phyloP scores from a whole-genome alignment of 331 rosid species.

The Ulmus americana region DNA sequence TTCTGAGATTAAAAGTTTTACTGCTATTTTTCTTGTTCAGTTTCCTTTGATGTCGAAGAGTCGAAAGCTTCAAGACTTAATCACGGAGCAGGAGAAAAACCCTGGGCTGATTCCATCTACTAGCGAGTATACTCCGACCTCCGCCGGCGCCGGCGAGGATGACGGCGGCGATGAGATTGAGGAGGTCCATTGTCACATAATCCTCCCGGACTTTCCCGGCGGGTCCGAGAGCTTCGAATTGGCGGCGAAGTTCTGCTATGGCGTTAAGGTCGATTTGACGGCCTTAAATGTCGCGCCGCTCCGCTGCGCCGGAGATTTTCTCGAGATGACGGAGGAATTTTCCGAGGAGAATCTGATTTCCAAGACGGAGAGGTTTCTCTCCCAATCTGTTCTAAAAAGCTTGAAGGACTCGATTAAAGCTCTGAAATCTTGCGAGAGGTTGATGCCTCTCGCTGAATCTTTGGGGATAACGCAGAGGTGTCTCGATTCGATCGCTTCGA shows the following conservation, averaged over 20 bases:
- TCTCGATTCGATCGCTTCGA: slow-evolving; percentile 50
- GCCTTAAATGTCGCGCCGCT: slow-evolving; percentile 71
- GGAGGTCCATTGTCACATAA: slow-evolving; percentile 58
- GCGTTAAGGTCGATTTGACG: slow-evolving; percentile 72
- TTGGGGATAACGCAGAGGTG: slow-evolving; percentile 66
- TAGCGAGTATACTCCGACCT: slow-evolving; percentile 8
- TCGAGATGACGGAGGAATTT: slow-evolving; percentile 86
- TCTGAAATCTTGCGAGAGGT: slow-evolving; percentile 63
- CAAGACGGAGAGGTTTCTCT: slow-evolving; percentile 64
- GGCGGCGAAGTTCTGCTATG: slow-evolving; percentile 90
- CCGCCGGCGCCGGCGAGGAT: slow-evolving; percentile 1
- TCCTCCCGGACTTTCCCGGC: slow-evolving; percentile 69
- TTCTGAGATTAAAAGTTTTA: neutral
- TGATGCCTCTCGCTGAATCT: slow-evolving; percentile 55
- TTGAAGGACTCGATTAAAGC: slow-evolving; percentile 64
- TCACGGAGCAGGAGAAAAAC: slow-evolving; percentile 61
- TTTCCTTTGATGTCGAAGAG: slow-evolving; percentile 91
- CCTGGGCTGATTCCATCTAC: slow-evolving; percentile 21
- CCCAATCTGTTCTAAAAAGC: slow-evolving; percentile 60
- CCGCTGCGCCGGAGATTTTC: slow-evolving; percentile 90
- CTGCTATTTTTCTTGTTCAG: slow-evolving; percentile 35
- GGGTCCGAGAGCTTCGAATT: slow-evolving; percentile 76
- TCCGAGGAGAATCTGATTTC: slow-evolving; percentile 82
- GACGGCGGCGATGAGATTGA: slow-evolving; percentile 55
- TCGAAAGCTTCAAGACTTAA: slow-evolving; percentile 54